A percentile compares a stretch with the other conserved stretches of the same genome.
Evolutionary conservation across 1,284 basidiomycete species (phyloP).

Genomic region (Mycosarcoma maydis): DNA sequence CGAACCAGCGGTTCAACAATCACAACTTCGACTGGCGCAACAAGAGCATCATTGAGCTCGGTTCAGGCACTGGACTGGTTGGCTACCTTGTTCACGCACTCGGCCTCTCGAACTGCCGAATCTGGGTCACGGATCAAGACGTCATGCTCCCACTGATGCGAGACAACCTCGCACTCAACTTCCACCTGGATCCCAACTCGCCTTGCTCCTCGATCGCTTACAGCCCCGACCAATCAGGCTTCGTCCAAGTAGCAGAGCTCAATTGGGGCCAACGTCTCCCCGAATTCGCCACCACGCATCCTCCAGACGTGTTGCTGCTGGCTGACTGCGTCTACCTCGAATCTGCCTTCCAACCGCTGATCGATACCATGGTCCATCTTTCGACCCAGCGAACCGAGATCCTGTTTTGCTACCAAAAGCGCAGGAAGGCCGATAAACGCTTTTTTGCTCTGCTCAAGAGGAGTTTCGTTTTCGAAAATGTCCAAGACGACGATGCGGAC

Average conservation of each 20-base stretch:
- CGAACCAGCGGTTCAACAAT: slow-evolving; percentile 9
- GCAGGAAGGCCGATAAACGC: slow-evolving; percentile 90
- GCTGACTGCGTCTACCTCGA: slow-evolving; percentile 93
- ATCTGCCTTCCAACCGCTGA: slow-evolving; percentile 82
- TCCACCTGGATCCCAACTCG: background rate
- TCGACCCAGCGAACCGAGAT: slow-evolving; percentile 68
- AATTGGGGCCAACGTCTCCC: slow-evolving; percentile 66
- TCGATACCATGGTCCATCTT: slow-evolving; percentile 80
- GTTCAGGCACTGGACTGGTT: slow-evolving; percentile 85
- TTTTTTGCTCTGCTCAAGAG: slow-evolving; percentile 86
- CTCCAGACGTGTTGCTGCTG: slow-evolving; percentile 71
- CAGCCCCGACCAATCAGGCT: background rate
- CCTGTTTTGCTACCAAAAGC: slow-evolving; percentile 91
- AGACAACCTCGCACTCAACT: slow-evolving; percentile 55
- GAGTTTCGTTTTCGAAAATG: slow-evolving; percentile 80
- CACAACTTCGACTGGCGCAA: slow-evolving; percentile 40
- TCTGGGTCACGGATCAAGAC: slow-evolving; percentile 88
- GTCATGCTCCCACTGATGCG: slow-evolving; percentile 61
- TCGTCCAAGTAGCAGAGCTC: slow-evolving; percentile 10
- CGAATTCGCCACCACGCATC: slow-evolving; percentile 49
- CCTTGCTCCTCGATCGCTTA: background rate
- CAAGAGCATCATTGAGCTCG: slow-evolving; percentile 78
- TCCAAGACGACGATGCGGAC: slow-evolving; percentile 65
- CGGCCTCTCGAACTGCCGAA: slow-evolving; percentile 69
- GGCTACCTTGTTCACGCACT: slow-evolving; percentile 81